Conservation (phyloP, 352 stramenopile species). For the Globisporangium apiculatum region DNA sequence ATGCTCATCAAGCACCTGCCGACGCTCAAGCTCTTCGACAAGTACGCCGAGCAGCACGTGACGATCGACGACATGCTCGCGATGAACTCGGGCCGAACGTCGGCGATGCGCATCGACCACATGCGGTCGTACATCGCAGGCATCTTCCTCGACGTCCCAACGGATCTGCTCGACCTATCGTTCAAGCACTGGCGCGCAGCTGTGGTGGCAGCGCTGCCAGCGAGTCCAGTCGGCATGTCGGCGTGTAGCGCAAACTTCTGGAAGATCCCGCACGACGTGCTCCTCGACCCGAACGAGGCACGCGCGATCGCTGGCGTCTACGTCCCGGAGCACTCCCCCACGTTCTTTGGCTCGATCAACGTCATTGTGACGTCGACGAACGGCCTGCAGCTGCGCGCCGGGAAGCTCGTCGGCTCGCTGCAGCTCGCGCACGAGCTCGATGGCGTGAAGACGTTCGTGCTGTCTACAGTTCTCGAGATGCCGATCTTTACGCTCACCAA, state of each 20-base stretch:
- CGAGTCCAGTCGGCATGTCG: conserved; percentile 24
- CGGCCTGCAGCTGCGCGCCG: conserved; percentile 1
- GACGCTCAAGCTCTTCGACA: conserved; percentile 27
- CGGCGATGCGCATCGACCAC: conserved; percentile 34
- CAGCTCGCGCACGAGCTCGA: not conserved
- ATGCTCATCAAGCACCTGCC: conserved; percentile 49
- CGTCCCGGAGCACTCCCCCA: conserved; percentile 21
- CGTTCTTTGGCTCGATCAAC: conserved; percentile 28
- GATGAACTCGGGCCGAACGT: conserved; percentile 22
- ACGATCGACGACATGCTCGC: conserved; percentile 26
- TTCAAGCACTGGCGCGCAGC: conserved; percentile 25
- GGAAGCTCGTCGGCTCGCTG: not conserved
- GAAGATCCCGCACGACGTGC: conserved; percentile 21
- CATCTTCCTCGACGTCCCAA: conserved; percentile 55
- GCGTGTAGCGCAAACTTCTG: conserved; percentile 37
- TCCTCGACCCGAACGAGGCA: conserved; percentile 16
- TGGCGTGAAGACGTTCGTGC: not conserved
- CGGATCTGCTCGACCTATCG: conserved; percentile 34
- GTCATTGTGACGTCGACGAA: conserved; percentile 12
- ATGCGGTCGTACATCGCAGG: conserved; percentile 58
- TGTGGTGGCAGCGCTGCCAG: conserved; percentile 16
- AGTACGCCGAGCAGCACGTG: no score
- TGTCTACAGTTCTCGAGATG: no score
- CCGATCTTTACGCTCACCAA: no score
- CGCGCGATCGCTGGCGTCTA: conserved; percentile 39